Percentiles rank a stretch among this genome's conserved stretches.
Conservation (phyloP, 345 rosid genomes). For the Populus simonii region DNA sequence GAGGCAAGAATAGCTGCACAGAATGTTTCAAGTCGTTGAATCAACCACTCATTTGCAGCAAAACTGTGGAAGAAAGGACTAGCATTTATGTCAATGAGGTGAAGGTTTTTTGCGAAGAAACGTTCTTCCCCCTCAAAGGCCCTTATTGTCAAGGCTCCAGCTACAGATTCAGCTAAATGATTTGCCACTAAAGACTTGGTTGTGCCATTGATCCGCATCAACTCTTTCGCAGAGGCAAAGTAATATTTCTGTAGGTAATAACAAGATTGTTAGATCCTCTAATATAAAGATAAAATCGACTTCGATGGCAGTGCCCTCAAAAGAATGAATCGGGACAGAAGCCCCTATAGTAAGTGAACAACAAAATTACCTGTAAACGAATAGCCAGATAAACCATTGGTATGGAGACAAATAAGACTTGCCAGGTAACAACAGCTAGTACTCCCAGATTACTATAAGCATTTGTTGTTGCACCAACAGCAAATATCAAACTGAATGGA, state of each 20-base stretch:
- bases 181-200: constrained; percentile 25
- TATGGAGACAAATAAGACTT: constrained; percentile 71
- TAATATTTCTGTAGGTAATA: constrained; percentile 21
- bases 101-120: constrained; percentile 20
- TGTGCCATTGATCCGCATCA: constrained; percentile 35
- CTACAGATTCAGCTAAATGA: constrained; percentile 28
- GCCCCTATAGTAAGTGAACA: background rate
- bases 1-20: constrained; percentile 21
- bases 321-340: background rate
- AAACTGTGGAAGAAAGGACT: constrained; percentile 21
- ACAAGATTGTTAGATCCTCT: background rate
- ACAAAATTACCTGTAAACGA: constrained; percentile 65
- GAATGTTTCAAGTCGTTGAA: constrained; percentile 17
- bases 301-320: background rate
- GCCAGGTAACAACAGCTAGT: constrained; percentile 83
- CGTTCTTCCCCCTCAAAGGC: constrained; percentile 30
- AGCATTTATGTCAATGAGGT: constrained; percentile 27
- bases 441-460: constrained; percentile 70
- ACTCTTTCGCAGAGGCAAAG: constrained; percentile 25
- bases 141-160: constrained; percentile 30
- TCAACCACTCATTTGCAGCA: constrained; percentile 28
- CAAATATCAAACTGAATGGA: constrained; percentile 62
- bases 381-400: constrained; percentile 65
- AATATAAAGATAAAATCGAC: too few species aligned
- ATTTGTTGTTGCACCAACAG: constrained; percentile 62